phyloP scores from a whole-genome alignment of 352 stramenopile species.

The Phytophthora sojae region DNA sequence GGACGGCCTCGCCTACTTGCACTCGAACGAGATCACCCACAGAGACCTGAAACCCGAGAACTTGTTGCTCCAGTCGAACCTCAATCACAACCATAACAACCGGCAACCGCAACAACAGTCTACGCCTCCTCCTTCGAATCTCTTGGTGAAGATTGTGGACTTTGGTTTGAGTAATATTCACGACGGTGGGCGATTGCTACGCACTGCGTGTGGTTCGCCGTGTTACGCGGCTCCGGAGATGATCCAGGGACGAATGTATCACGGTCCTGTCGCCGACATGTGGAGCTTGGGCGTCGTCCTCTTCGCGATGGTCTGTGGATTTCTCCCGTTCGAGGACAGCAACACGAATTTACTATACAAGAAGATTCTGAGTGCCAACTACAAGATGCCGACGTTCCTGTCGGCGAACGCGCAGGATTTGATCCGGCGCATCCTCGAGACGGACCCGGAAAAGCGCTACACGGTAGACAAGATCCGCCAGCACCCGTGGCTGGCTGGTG shows the following conservation, averaged over 20 bases:
- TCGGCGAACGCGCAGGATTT: conserved; percentile 81
- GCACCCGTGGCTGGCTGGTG: conserved; percentile 80
- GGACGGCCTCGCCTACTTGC: conserved; percentile 92
- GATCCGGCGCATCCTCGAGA: conserved; percentile 87
- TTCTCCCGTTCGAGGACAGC: conserved; percentile 93
- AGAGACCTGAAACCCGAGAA: conserved; percentile 94
- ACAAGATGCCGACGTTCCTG: conserved; percentile 83
- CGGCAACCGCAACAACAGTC: conserved; percentile 30
- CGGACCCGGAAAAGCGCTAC: conserved; percentile 80
- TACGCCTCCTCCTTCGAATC: conserved; percentile 5
- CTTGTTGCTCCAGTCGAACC: conserved; percentile 81
- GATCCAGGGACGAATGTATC: conserved; percentile 89
- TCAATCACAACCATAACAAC: conserved; percentile 8
- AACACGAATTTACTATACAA: conserved; percentile 94
- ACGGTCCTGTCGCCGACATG: conserved; percentile 86
- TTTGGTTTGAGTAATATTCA: conserved; percentile 94
- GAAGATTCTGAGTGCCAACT: conserved; percentile 91
- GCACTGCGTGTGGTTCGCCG: conserved; percentile 92
- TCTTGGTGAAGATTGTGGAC: conserved; percentile 90
- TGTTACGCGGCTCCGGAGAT: conserved; percentile 95
- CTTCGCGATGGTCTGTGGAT: conserved; percentile 93
- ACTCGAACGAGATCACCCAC: conserved; percentile 91
- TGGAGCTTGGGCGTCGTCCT: conserved; percentile 95
- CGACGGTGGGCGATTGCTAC: conserved; percentile 77
- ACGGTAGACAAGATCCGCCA: conserved; percentile 79